Percentiles rank a stretch among this genome's conserved stretches.
These are phyloP conservation scores for Trypanosoma platydactyli DNA, from an alignment of 208 protist species.

Conservation along the genomic window DNA sequence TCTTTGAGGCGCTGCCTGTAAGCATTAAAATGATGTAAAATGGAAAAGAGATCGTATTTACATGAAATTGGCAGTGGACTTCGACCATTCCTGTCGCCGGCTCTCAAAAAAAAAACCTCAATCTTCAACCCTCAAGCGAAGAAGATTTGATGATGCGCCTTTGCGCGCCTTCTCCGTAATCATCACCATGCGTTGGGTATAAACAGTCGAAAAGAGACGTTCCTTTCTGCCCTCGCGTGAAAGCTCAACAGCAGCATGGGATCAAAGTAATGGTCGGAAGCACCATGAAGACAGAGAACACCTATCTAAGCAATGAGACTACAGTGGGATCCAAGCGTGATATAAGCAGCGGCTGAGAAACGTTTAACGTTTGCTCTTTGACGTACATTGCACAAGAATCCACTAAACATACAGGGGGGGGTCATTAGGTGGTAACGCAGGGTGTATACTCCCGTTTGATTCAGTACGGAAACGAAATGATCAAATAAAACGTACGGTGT, in stretches of 20 bases:
- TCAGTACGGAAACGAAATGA: too few species aligned
- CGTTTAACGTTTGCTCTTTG: conserved; percentile 72
- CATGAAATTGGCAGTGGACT: too few species aligned
- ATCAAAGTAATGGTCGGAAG: conserved; percentile 74
- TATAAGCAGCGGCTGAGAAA: conserved; percentile 60
- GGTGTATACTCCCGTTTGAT: too few species aligned
- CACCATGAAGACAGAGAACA: conserved; percentile 50
- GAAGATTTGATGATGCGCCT: too few species aligned
- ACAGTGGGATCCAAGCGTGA: conserved; percentile 74
- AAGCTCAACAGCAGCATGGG: conserved; percentile 69
- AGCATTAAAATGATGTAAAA: too few species aligned
- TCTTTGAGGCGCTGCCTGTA: too few species aligned
- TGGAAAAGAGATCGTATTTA: too few species aligned
- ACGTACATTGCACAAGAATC: conserved; percentile 66
- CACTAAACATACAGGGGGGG: conserved; percentile 48
- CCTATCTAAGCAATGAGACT: conserved; percentile 71
- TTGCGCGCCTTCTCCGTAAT: too few species aligned
- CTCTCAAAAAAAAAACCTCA: conserved; percentile 45
- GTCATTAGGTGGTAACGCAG: too few species aligned
- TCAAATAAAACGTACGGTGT: too few species aligned
- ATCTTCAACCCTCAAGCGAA: too few species aligned
- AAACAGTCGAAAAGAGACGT: conserved; percentile 63
- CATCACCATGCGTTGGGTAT: conserved; percentile 39
- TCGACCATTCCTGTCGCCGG: too few species aligned
- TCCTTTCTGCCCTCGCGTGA: conserved; percentile 51